phyloP scores from a whole-genome alignment of 1,284 basidiomycete species.

The Coniophora puteana region DNA sequence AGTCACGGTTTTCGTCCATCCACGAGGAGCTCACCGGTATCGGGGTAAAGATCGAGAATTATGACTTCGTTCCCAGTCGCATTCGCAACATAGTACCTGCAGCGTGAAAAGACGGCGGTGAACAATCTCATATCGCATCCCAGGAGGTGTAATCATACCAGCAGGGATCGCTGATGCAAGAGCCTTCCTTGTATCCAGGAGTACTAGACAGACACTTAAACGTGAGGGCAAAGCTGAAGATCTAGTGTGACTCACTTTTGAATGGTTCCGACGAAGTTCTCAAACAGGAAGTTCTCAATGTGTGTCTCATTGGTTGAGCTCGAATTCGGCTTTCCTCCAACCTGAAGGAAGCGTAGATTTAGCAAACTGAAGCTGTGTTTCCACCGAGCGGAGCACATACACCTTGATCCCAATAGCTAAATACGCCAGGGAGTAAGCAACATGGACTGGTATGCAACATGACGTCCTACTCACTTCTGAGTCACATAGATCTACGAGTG shows the following conservation, averaged over 20 bases:
- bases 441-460: background rate
- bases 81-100: constrained; percentile 43
- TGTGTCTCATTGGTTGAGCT: constrained; percentile 48
- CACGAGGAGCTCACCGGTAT: constrained; percentile 35
- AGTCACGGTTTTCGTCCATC: background rate
- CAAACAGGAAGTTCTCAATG: constrained; percentile 51
- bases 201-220: constrained; percentile 26
- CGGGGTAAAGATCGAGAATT: constrained; percentile 54
- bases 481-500: constrained; percentile 54
- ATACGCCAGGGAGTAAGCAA: background rate
- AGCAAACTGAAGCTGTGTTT: background rate
- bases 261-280: constrained; percentile 49
- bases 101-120: too few relatives aligned
- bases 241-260: constrained; percentile 40
- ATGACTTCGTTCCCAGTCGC: constrained; percentile 57
- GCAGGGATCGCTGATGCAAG: constrained; percentile 54
- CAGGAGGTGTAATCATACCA: constrained; percentile 32
- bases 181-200: constrained; percentile 49
- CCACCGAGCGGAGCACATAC: constrained; percentile 31
- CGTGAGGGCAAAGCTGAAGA: background rate
- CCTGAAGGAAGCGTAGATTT: constrained; percentile 20
- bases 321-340: constrained; percentile 42
- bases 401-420: constrained; percentile 59
- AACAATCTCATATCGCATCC: background rate
- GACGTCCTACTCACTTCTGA: constrained; percentile 47